Percentiles rank a stretch among this genome's conserved stretches.
phyloP scores from a whole-genome alignment of 83 land plant genomes.

The Larix sibirica region DNA sequence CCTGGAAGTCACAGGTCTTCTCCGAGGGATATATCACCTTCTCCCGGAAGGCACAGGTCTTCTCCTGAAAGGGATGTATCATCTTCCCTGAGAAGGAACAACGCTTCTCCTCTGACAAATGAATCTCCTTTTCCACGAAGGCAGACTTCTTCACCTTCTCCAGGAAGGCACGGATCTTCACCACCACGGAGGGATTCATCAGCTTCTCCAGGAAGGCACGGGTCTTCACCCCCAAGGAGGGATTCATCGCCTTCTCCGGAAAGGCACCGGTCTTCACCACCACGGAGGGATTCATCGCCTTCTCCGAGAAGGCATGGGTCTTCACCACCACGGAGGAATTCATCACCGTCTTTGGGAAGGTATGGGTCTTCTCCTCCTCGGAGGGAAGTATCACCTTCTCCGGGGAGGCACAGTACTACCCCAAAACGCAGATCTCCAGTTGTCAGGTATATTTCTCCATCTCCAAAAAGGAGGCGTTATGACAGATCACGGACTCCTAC shows the following conservation, averaged over 20 bases:
- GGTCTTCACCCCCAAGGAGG: not conserved
- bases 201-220: slow-evolving; percentile 11
- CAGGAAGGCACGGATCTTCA: not conserved
- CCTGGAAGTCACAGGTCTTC: not conserved
- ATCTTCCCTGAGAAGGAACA: not conserved
- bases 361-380: not conserved
- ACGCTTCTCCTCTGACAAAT: too few species aligned
- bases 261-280: not conserved
- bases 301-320: slow-evolving; percentile 16
- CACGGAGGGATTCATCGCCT: not conserved
- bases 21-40: not conserved
- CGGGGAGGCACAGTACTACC: not conserved
- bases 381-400: slow-evolving; percentile 11
- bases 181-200: not conserved
- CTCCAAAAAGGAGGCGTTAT: slow-evolving; percentile 15
- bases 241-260: not conserved
- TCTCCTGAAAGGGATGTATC: slow-evolving; percentile 13
- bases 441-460: slow-evolving; percentile 24
- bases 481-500: slow-evolving; percentile 7
- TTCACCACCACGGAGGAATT: not conserved
- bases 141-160: not conserved
- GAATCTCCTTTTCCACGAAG: not conserved
- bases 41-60: not conserved
- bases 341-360: slow-evolving; percentile 12
- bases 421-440: not conserved